Evolutionary conservation across 306 rosid species (phyloP), one percentile per base, ranked within the genome.

Genomic region (Amphicarpaea edgeworthii): DNA sequence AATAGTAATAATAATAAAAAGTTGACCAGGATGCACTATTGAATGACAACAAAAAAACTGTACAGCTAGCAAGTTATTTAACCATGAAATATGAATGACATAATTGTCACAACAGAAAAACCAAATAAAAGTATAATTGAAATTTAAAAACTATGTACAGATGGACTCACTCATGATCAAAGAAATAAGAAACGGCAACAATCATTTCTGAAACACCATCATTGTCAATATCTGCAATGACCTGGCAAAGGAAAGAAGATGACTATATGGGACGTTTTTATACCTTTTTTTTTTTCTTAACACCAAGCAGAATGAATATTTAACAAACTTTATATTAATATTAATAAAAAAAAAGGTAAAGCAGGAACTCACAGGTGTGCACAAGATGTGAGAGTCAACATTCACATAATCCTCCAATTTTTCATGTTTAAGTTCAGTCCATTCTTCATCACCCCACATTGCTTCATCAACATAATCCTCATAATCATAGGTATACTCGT

Each of bases 361-460:
- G 68, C 72, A 55, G 55, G 34, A 81, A 82, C 98, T 89, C 85
- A 96, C 98, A 38, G 99, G 99, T 76, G 99, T 96, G 85, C 88
- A 85, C 84, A 96, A 84, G 73, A 92, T 84, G 76, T 96, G 99
- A 9, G 98, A 85, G 73, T 92, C 98, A 80, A 96, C 77, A 68
- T 86, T 86, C 77, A 96, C 88, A 78, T 80, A 89, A 77, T 96
- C 99, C 86, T 96, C 99, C 77, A 83, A 16, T 80, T 76, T 92
- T 72, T 88, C 97, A 2, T 92, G 99, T 63, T 84, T 71, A 54
- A 9, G 82, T 79, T 96, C 99, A 77, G 80, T 63, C 96, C 95
- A 96, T 67, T 90, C 99, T 84, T 96, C 99, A 58, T 87, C 97
- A 80, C 97, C 99, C 99, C 99, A 96, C 98, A 90, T 75, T 47